Percentiles rank a stretch among this genome's conserved stretches.
Conservation (phyloP, 2,329 filamentous ascomycete species). For the Neonectria neomacrospora region DNA sequence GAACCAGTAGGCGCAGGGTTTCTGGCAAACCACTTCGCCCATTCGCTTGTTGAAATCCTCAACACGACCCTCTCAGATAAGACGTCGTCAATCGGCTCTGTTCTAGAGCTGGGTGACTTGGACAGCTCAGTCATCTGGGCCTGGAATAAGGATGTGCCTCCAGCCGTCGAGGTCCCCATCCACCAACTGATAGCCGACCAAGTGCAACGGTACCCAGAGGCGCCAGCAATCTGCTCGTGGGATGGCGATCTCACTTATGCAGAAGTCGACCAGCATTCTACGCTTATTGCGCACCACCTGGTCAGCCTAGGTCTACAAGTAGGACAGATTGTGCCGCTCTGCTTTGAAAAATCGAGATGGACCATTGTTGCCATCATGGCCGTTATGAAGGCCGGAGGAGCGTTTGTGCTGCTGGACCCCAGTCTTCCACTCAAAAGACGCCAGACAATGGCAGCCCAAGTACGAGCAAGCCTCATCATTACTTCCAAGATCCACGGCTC, state of each 20-base stretch:
- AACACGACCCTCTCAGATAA: constrained; percentile 36
- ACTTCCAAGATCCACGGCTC: constrained; percentile 34
- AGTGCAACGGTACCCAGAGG: constrained; percentile 36
- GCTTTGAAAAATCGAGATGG: constrained; percentile 49
- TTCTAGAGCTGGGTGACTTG: constrained; percentile 36
- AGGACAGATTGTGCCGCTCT: constrained; percentile 45
- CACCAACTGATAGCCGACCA: constrained; percentile 43
- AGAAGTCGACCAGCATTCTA: constrained; percentile 40
- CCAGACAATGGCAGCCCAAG: constrained; percentile 38
- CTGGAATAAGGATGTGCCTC: constrained; percentile 41
- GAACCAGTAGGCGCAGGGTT: constrained; percentile 40
- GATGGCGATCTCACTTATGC: constrained; percentile 47
- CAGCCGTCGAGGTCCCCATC: constrained; percentile 32
- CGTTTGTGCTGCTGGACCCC: constrained; percentile 47
- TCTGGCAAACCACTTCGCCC: constrained; percentile 39
- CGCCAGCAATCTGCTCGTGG: constrained; percentile 47
- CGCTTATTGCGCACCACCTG: constrained; percentile 39
- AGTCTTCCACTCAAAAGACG: constrained; percentile 41
- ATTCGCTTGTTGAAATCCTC: constrained; percentile 38
- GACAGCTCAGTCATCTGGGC: constrained; percentile 40
- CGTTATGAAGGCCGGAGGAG: constrained; percentile 49
- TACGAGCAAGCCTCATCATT: constrained; percentile 34
- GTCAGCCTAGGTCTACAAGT: constrained; percentile 37
- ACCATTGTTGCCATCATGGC: constrained; percentile 47
- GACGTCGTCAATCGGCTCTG: constrained; percentile 26